Evolutionary conservation across 1,139 yeast species (phyloP).

Genomic region (Zygosaccharomyces sapae): DNA sequence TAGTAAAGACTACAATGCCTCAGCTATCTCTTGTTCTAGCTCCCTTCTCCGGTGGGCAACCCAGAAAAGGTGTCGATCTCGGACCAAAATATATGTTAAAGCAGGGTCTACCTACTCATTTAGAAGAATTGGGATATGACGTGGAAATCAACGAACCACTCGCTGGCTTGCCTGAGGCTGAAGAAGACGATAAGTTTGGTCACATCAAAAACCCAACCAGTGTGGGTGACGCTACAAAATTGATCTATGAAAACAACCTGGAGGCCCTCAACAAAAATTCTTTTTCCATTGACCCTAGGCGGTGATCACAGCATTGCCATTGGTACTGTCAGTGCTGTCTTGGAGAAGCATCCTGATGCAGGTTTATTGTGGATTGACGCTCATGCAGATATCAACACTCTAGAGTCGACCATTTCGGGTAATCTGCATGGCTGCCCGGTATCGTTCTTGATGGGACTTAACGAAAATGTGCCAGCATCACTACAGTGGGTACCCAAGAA

Average conservation of each 20-base stretch:
- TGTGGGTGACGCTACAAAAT: conserved; percentile 69
- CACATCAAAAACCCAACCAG: conserved; percentile 69
- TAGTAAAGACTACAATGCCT: conserved; percentile 44
- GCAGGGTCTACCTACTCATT: conserved; percentile 62
- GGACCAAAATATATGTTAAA: conserved; percentile 83
- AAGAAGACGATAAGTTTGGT: conserved; percentile 46
- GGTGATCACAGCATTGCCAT: conserved; percentile 98
- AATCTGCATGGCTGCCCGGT: conserved; percentile 97
- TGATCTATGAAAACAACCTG: conserved; percentile 59
- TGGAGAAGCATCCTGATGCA: conserved; percentile 76
- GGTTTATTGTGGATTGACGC: conserved; percentile 97
- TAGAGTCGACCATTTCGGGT: conserved; percentile 81
- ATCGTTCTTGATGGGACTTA: conserved; percentile 79
- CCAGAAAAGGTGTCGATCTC: conserved; percentile 85
- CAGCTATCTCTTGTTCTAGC: conserved; percentile 68
- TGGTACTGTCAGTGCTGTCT: conserved; percentile 84
- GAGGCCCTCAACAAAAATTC: conserved; percentile 44
- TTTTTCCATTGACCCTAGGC: conserved; percentile 75
- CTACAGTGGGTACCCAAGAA: conserved; percentile 72
- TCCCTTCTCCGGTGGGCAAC: conserved; percentile 97
- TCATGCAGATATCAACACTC: conserved; percentile 94
- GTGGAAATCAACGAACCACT: conserved; percentile 57
- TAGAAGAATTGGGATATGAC: conserved; percentile 70
- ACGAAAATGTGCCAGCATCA: conserved; percentile 57
- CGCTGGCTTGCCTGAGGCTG: conserved; percentile 41